These are phyloP conservation scores for Xylariaceae sp. DNA, from an alignment of 2,329 filamentous ascomycete species.

Conservation along the genomic window DNA sequence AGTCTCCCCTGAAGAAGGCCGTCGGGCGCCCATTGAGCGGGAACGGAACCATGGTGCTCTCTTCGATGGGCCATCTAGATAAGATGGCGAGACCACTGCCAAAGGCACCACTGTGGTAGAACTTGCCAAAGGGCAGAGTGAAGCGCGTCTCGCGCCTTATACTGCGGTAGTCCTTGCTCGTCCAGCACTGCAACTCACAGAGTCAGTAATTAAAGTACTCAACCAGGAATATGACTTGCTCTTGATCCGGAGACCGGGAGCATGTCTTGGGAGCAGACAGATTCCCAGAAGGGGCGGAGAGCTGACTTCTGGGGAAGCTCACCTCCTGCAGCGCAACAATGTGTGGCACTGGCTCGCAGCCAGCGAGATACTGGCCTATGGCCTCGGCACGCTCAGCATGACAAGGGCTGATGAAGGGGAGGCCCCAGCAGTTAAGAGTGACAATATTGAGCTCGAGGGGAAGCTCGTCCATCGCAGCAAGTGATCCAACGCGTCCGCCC, in stretches of 20 bases:
- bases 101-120: slow-evolving; percentile 84
- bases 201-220: too few species aligned
- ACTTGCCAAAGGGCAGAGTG: slow-evolving; percentile 83
- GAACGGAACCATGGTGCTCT: slow-evolving; percentile 79
- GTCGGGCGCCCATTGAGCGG: slow-evolving; percentile 89
- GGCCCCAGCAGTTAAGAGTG: slow-evolving; percentile 94
- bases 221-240: too few species aligned
- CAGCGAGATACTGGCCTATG: slow-evolving; percentile 74
- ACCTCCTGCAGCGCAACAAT: slow-evolving; percentile 95
- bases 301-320: too few species aligned
- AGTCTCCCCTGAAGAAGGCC: slow-evolving; percentile 90
- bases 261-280: too few species aligned
- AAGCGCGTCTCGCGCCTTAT: slow-evolving; percentile 67
- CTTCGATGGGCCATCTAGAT: slow-evolving; percentile 85
- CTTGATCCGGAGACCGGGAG: too few species aligned
- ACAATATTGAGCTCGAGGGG: slow-evolving; percentile 66
- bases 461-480: slow-evolving; percentile 22
- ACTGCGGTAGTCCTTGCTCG: slow-evolving; percentile 70
- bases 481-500: too few species aligned
- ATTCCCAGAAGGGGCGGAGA: too few species aligned
- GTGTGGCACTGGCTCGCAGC: slow-evolving; percentile 59
- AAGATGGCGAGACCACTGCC: slow-evolving; percentile 84
- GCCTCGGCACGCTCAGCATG: slow-evolving; percentile 71
- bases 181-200: too few species aligned
- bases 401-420: slow-evolving; percentile 76